Conservation (phyloP, 805 yeast genomes). For the Kodamaea sagamina region DNA sequence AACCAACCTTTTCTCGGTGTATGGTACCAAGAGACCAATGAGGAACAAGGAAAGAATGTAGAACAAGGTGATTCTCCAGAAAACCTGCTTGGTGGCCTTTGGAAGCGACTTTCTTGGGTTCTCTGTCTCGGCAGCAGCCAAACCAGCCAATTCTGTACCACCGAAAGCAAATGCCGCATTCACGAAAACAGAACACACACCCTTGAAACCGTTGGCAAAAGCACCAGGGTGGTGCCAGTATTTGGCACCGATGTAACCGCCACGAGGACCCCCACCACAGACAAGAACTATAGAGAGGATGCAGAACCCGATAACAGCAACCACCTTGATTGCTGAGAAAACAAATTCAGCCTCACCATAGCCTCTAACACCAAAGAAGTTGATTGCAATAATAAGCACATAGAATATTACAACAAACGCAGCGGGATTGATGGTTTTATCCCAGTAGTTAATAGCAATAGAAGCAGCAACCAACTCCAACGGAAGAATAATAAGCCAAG, state of each 20-base stretch:
- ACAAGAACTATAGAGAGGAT: constrained; percentile 54
- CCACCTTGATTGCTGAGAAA: constrained; percentile 63
- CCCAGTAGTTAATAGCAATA: constrained; percentile 24
- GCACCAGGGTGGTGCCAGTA: constrained; percentile 71
- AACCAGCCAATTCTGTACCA: constrained; percentile 73
- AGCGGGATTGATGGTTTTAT: constrained; percentile 44
- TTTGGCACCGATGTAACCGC: constrained; percentile 54
- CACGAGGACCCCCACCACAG: constrained; percentile 57
- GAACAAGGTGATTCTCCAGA: constrained; percentile 75
- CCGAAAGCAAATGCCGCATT: constrained; percentile 76
- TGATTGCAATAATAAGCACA: constrained; percentile 46
- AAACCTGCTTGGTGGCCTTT: constrained; percentile 74
- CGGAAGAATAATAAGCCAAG: constrained; percentile 26
- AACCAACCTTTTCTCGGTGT: constrained; percentile 48
- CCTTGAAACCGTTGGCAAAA: constrained; percentile 64
- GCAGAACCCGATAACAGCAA: constrained; percentile 58
- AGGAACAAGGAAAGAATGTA: constrained; percentile 58
- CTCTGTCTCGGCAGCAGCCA: constrained; percentile 74
- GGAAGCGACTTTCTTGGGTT: constrained; percentile 70
- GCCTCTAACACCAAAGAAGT: constrained; percentile 53
- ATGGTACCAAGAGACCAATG: constrained; percentile 70
- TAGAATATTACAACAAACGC: constrained; percentile 59
- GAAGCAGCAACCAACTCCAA: constrained; percentile 30
- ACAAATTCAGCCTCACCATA: constrained; percentile 65
- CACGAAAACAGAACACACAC: constrained; percentile 67